A percentile compares a stretch with the other conserved stretches of the same genome.
Conservation (phyloP, 2,329 filamentous ascomycete species). For the Botrytis galanthina region DNA sequence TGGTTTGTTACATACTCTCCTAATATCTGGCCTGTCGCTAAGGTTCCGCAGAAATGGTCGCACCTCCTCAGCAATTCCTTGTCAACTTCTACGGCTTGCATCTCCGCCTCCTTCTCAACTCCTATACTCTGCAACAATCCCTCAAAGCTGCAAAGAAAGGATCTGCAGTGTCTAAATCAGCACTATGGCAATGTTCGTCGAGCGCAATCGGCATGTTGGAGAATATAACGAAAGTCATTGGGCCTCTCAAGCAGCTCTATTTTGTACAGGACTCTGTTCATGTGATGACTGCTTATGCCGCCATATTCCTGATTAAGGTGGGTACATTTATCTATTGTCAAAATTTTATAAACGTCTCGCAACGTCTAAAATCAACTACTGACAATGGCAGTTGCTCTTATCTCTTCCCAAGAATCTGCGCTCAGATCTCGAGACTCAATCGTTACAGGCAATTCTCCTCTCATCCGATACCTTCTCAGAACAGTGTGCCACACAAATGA, state of each 20-base stretch:
- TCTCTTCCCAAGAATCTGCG: conserved; percentile 9
- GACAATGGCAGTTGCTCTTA: background rate
- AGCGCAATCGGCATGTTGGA: conserved; percentile 62
- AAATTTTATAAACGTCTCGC: background rate
- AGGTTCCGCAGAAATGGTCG: conserved; percentile 15
- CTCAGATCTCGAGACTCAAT: conserved; percentile 25
- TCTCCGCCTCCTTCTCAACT: conserved; percentile 41
- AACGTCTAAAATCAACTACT: background rate
- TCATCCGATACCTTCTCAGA: conserved; percentile 32
- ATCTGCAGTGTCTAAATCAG: conserved; percentile 34
- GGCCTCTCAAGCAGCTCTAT: conserved; percentile 39
- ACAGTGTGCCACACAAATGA: conserved; percentile 35
- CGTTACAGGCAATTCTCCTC: conserved; percentile 23
- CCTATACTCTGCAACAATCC: conserved; percentile 40
- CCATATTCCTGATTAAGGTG: conserved; percentile 43
- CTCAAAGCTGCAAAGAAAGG: conserved; percentile 31
- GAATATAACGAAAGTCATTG: conserved; percentile 43
- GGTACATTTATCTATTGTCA: conserved; percentile 22
- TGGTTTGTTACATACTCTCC: conserved; percentile 17
- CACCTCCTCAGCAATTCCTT: conserved; percentile 40
- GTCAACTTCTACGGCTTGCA: conserved; percentile 43
- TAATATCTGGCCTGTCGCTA: background rate
- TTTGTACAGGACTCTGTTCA: conserved; percentile 45
- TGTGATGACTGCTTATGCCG: conserved; percentile 45
- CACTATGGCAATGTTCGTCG: conserved; percentile 39